Evolutionary conservation across 306 rosid species (phyloP).

Genomic region (Arachis stenosperma): DNA sequence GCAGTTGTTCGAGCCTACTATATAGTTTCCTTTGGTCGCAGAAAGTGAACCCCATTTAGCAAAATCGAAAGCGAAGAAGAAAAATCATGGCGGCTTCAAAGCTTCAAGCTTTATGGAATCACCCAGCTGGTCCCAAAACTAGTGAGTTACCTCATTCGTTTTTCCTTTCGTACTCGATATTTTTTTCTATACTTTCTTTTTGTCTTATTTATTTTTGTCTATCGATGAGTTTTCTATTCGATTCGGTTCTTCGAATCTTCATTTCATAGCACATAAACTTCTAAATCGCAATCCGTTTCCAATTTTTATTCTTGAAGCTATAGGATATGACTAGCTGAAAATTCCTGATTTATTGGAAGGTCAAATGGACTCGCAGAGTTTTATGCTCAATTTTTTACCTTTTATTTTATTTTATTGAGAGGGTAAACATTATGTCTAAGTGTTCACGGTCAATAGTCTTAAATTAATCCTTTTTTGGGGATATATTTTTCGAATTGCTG

Average conservation of each 20-base stretch:
- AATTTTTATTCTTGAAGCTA: background rate
- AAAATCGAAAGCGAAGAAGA: conserved; percentile 13
- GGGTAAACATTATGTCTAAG: background rate
- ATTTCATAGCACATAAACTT: background rate
- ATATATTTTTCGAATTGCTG: conserved; percentile 3
- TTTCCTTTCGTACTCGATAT: background rate
- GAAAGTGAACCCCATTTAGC: conserved; percentile 6
- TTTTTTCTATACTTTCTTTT: background rate
- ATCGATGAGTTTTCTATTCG: conserved; percentile 4
- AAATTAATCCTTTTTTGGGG: conserved; percentile 4
- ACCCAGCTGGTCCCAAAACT: conserved; percentile 98
- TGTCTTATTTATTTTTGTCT: background rate
- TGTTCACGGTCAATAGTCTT: background rate
- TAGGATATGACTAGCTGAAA: background rate
- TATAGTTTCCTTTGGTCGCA: background rate
- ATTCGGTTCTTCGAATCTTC: conserved; percentile 14
- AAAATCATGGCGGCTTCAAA: conserved; percentile 79
- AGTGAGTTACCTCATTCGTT: conserved; percentile 54
- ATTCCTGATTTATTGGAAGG: conserved; percentile 22
- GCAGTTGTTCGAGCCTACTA: background rate
- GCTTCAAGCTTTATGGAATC: conserved; percentile 93
- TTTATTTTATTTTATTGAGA: background rate
- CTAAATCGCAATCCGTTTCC: too few relatives aligned
- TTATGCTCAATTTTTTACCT: background rate
- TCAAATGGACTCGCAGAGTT: background rate